A percentile compares a stretch with the other conserved stretches of the same genome.
phyloP scores from a whole-genome alignment of 192 early-diverging fungal genomes.

The Coemansia sp. region DNA sequence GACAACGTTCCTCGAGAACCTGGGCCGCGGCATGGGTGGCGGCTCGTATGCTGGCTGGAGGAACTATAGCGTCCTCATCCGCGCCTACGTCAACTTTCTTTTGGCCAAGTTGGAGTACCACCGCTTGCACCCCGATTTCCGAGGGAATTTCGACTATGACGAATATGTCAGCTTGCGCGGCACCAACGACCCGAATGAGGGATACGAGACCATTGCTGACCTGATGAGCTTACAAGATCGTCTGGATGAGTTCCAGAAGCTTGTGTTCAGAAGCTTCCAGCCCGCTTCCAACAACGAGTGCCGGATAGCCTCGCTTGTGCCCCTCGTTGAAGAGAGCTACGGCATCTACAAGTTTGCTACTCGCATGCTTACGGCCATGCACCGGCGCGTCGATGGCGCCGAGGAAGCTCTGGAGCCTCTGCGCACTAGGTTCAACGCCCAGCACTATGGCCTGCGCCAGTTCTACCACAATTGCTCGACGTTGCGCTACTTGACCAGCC shows the following conservation, averaged over 20 bases:
- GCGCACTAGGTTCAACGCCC: constrained; percentile 78
- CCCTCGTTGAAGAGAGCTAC: constrained; percentile 94
- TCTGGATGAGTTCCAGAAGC: constrained; percentile 87
- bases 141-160: constrained; percentile 94
- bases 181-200: constrained; percentile 97
- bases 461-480: constrained; percentile 92
- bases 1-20: constrained; percentile 78
- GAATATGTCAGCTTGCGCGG: constrained; percentile 92
- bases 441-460: constrained; percentile 80
- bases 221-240: constrained; percentile 88
- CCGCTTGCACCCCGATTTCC: constrained; percentile 85
- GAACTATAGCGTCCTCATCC: constrained; percentile 82
- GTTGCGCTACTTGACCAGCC: constrained; percentile 86
- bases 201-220: constrained; percentile 97
- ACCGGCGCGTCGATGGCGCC: constrained; percentile 59
- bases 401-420: constrained; percentile 85
- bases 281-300: constrained; percentile 86
- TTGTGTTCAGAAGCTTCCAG: constrained; percentile 82
- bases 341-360: constrained; percentile 95
- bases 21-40: constrained; percentile 46
- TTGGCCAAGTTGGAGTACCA: constrained; percentile 91
- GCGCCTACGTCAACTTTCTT: constrained; percentile 85
- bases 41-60: constrained; percentile 40
- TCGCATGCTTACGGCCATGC: constrained; percentile 95
- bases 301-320: constrained; percentile 90